Conservation (phyloP, 2,329 filamentous ascomycete genomes). For the Xylaria sp. region DNA sequence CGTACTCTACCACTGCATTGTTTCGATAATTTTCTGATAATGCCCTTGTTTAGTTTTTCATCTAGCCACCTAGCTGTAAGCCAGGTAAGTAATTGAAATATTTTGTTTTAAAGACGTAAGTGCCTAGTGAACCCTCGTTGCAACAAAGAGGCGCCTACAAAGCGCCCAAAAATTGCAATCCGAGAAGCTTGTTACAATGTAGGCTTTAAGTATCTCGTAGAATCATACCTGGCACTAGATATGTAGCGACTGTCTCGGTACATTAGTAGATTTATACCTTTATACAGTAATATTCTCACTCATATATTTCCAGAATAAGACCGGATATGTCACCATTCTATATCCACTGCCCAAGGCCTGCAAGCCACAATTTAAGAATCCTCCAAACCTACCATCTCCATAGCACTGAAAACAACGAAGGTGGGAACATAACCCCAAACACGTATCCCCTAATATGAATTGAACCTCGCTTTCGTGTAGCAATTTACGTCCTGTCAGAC, state of each 20-base stretch:
- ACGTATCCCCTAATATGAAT: neutral
- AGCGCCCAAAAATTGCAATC: neutral
- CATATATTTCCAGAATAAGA: neutral
- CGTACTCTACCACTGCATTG: too few species aligned
- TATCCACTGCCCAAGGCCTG: neutral
- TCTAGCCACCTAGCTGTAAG: too few species aligned
- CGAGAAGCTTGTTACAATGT: neutral
- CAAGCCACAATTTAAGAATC: neutral
- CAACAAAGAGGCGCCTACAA: neutral
- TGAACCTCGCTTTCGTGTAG: neutral
- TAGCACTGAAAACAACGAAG: too few species aligned
- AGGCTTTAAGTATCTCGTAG: too few species aligned
- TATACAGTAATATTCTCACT: neutral
- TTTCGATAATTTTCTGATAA: neutral
- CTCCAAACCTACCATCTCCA: neutral
- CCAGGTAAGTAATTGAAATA: too few species aligned
- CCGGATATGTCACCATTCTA: neutral
- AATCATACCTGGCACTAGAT: neutral
- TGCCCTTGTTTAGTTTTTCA: too few species aligned
- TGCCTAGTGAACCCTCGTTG: too few species aligned
- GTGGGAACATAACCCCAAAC: neutral
- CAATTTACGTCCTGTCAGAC: neutral
- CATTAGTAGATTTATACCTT: neutral
- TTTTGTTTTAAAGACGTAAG: too few species aligned
- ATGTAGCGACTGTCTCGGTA: neutral